Evolutionary conservation across 2,329 filamentous ascomycete species (phyloP), one percentile per base, ranked within the genome.

Genomic region (Colletotrichum graminicola): DNA sequence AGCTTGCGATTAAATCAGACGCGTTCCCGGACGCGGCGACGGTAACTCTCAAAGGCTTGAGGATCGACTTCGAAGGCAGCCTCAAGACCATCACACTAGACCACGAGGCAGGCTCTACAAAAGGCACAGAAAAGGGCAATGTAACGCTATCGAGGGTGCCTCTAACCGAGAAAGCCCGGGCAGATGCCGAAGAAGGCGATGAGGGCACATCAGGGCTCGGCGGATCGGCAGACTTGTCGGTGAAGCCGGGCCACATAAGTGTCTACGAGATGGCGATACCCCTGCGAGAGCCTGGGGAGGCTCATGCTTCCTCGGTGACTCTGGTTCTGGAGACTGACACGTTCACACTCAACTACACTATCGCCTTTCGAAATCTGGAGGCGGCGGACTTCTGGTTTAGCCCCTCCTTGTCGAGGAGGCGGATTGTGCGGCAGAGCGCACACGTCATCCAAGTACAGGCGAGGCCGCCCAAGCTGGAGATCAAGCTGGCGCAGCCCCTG

Each of bases 381-480:
- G 77, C 79, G 1, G 77, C 81, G 21, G 81, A 84, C 49, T 78
- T 85, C 1, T 91, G 89, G 89, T 87, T 86, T 69, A 79, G 84
- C 2, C 79, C 82, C 8, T 79, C 80, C 3, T 80, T 82, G 18
- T 78, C 79, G 0, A 85, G 81, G 63, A 85, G 85, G 70, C 84
- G 82, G 36, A 79, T 88, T 26, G 80, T 85, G 36, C 84, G 89
- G 11, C 75, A 81, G 14, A 84, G 87, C 57, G 82, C 88, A 11
- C 84, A 88, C 43, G 83, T 84, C 2, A 88, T 97, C 67, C 91
- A 89, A 67, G 90, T 99, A 32, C 86, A 94, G 65, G 95, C 96
- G 1, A 93, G 97, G 74, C 96, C 95, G 36, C 96, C 96, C 0
- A 98, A 98, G 81, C 90, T 99, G 84, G 91, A 94, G 75, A 89